Conservation (phyloP, 257 asterid species). For the Ehretia macrophylla region DNA sequence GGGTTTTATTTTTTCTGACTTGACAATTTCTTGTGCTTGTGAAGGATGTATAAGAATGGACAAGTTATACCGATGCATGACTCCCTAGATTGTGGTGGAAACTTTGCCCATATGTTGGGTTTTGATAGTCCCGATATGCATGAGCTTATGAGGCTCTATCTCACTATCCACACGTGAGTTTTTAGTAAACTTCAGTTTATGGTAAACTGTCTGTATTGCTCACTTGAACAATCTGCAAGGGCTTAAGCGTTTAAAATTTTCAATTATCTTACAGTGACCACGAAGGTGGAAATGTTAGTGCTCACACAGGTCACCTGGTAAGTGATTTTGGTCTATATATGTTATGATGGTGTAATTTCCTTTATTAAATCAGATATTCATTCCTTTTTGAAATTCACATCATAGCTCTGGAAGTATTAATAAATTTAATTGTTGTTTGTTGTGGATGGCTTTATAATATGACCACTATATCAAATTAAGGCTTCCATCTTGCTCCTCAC, state of each 20-base stretch:
- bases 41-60: constrained; percentile 87
- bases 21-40: constrained; percentile 13
- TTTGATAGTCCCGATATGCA: constrained; percentile 81
- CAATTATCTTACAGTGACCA: constrained; percentile 67
- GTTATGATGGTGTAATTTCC: constrained; percentile 10
- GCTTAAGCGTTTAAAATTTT: constrained; percentile 10
- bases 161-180: constrained; percentile 83
- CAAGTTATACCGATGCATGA: constrained; percentile 67
- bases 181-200: constrained; percentile 1
- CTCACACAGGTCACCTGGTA: constrained; percentile 99
- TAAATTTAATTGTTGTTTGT: not conserved
- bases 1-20: not conserved
- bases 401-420: not conserved
- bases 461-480: not conserved
- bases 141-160: constrained; percentile 96
- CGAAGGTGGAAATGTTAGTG: constrained; percentile 99
- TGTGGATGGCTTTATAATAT: not conserved
- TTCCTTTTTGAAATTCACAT: not conserved
- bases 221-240: constrained; percentile 1
- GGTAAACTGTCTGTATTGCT: not conserved
- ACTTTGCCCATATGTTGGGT: constrained; percentile 96
- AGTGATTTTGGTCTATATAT: constrained; percentile 24
- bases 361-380: not conserved
- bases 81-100: constrained; percentile 90
- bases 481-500: not conserved